Evolutionary conservation across 768 basidiomycete genomes (phyloP).

Genomic region (Suillus clintonianus): DNA sequence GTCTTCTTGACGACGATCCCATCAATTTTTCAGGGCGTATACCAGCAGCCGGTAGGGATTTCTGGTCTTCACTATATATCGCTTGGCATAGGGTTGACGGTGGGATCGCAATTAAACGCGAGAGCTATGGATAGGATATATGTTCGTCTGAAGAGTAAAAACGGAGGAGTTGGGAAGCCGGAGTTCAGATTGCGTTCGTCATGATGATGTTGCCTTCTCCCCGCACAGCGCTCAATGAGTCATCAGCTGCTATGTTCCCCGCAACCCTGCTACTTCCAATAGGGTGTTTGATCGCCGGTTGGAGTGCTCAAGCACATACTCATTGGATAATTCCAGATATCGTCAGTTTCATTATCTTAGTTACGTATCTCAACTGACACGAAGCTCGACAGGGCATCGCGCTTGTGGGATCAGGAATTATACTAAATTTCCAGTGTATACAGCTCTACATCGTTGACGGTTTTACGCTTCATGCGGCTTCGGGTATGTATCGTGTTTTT

Average conservation of each 20-base stretch:
- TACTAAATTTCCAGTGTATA: slow-evolving; percentile 61
- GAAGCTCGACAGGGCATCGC: slow-evolving; percentile 54
- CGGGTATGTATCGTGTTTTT: slow-evolving; percentile 43
- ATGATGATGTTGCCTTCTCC: not conserved
- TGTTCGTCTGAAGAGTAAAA: slow-evolving; percentile 47
- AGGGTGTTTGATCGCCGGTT: slow-evolving; percentile 71
- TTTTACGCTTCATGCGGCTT: slow-evolving; percentile 69
- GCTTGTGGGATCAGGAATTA: slow-evolving; percentile 56
- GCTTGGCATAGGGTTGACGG: slow-evolving; percentile 61
- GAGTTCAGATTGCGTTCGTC: slow-evolving; percentile 53
- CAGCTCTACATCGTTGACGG: slow-evolving; percentile 71
- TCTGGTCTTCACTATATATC: slow-evolving; percentile 50
- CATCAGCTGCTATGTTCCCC: slow-evolving; percentile 57
- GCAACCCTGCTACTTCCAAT: slow-evolving; percentile 63
- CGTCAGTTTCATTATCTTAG: slow-evolving; percentile 35
- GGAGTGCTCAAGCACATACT: slow-evolving; percentile 57
- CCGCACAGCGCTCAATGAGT: slow-evolving; percentile 7
- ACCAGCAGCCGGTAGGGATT: slow-evolving; percentile 44
- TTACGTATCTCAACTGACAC: not conserved
- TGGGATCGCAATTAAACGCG: slow-evolving; percentile 56
- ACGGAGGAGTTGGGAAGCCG: slow-evolving; percentile 55
- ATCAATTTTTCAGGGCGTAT: slow-evolving; percentile 53
- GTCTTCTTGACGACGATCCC: slow-evolving; percentile 72
- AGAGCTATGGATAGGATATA: slow-evolving; percentile 59
- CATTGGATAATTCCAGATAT: slow-evolving; percentile 77